A percentile compares a stretch with the other conserved stretches of the same genome.
Evolutionary conservation across 1,284 basidiomycete genomes (phyloP).

Genomic region (Bjerkandera adusta): DNA sequence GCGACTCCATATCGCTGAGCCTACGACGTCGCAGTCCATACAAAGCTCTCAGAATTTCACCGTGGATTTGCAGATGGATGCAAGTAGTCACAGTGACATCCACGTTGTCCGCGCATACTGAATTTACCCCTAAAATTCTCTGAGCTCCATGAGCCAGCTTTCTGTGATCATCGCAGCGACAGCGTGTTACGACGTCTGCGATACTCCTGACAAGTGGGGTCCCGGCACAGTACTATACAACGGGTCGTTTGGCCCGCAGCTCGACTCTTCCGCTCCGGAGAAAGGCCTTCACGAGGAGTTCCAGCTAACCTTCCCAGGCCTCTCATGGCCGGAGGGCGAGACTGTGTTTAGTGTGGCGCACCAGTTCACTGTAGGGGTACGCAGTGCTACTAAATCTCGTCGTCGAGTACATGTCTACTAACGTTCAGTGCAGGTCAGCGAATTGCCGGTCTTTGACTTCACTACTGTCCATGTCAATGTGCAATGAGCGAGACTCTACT

Average conservation of each 20-base stretch:
- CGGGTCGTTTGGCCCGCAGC: conserved; percentile 17
- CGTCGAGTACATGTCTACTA: neutral
- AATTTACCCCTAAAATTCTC: neutral
- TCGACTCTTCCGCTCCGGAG: conserved; percentile 15
- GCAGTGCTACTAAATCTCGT: neutral
- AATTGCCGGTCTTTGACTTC: neutral
- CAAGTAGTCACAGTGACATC: neutral
- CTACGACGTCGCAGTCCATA: neutral
- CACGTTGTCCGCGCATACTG: neutral
- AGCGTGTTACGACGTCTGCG: conserved; percentile 14
- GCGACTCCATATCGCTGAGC: conserved; percentile 3
- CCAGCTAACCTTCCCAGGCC: conserved; percentile 12
- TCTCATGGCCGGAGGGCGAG: conserved; percentile 11
- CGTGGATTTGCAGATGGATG: conserved; percentile 3
- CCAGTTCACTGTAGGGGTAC: conserved; percentile 19
- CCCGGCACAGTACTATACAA: conserved; percentile 18
- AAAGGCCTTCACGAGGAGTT: conserved; percentile 19
- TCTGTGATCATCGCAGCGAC: conserved; percentile 17
- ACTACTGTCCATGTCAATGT: conserved; percentile 1
- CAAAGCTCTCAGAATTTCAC: neutral
- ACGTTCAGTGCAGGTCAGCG: neutral
- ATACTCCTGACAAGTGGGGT: conserved; percentile 15
- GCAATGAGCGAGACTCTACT: no score
- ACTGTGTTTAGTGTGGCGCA: conserved; percentile 19
- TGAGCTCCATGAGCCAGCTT: conserved; percentile 10